Evolutionary conservation across 2,329 filamentous ascomycete species (phyloP), one percentile per base, ranked within the genome.

Genomic region (Lomentospora prolificans): DNA sequence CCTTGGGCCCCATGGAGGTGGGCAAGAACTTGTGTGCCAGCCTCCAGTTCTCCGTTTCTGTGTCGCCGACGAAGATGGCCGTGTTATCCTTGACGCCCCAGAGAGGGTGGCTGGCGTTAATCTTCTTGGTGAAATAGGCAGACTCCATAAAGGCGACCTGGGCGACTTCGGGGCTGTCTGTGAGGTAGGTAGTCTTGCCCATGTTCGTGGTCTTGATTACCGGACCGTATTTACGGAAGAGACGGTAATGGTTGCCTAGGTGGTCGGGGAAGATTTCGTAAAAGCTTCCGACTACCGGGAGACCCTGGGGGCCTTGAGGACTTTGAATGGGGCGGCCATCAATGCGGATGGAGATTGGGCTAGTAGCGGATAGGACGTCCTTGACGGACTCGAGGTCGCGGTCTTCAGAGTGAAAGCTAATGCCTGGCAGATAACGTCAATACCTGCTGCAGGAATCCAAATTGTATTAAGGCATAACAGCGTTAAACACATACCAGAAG

Each of bases 21-120:
- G 81, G 79, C 0, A 85, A 60, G 64, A 84, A 85, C 63, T 85
- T 85, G 69, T 85, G 82, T 0, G 76, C 74, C 0, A 74, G 61
- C 24, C 65, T 64, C 75, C 76, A 82, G 55, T 75, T 70, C 14
- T 73, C 69, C 0, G 73, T 75, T 19, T 78, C 70, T 0, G 78
- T 81, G 60, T 81, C 78, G 58, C 72, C 70, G 3, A 75, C 58
- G 60, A 78, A 78, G 31, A 78, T 66, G 0, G 72, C 70, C 19
- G 71, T 66, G 5, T 65, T 61, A 51, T 69, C 68, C 62, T 73
- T 76, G 60, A 78, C 70, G 22, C 67, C 67, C 51, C 65, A 58
- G 0, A 78, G 65, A 54, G 79, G 69, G 62, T 80, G 78, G 2
- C 69, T 72, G 67, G 79, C 69, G 66, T 69, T 69, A 55, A 79